phyloP scores from a whole-genome alignment of 495 filamentous ascomycete genomes.

The Cudoniella acicularis region DNA sequence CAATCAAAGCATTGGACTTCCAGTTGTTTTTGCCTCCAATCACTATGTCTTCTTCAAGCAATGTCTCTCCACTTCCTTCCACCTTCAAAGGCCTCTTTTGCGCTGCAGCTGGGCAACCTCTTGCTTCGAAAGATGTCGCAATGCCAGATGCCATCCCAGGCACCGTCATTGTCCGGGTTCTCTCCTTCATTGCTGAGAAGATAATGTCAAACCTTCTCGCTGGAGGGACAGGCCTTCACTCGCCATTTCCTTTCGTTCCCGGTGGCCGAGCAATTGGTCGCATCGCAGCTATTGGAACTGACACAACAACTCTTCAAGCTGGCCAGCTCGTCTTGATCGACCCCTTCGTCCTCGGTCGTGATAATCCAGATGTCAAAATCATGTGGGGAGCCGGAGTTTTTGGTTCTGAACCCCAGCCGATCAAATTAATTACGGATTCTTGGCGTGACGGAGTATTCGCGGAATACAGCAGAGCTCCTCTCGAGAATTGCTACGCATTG shows the following conservation, averaged over 20 bases:
- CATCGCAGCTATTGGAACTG: slow-evolving; percentile 38
- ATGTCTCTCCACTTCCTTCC: background rate
- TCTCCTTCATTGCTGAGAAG: background rate
- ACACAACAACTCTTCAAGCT: slow-evolving; percentile 36
- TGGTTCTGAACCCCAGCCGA: background rate
- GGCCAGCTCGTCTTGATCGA: slow-evolving; percentile 47
- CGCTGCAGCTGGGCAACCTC: background rate
- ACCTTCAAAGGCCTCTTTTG: background rate
- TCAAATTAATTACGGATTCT: background rate
- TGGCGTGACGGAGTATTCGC: background rate
- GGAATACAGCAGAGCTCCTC: background rate
- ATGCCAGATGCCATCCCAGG: background rate
- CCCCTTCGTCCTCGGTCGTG: slow-evolving; percentile 36
- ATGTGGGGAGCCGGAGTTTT: background rate
- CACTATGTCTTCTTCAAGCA: too few relatives aligned
- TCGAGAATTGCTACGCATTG: background rate
- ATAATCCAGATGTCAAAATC: slow-evolving; percentile 33
- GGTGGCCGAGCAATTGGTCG: slow-evolving; percentile 38
- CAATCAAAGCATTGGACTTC: too few relatives aligned
- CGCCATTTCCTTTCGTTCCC: slow-evolving; percentile 9
- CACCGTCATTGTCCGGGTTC: background rate
- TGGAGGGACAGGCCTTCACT: background rate
- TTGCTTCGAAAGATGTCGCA: background rate
- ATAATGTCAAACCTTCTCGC: background rate
- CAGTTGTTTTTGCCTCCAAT: too few relatives aligned